These are phyloP conservation scores for Pseudogymnoascus sp. DNA, from an alignment of 2,329 filamentous ascomycete species.

Conservation along the genomic window DNA sequence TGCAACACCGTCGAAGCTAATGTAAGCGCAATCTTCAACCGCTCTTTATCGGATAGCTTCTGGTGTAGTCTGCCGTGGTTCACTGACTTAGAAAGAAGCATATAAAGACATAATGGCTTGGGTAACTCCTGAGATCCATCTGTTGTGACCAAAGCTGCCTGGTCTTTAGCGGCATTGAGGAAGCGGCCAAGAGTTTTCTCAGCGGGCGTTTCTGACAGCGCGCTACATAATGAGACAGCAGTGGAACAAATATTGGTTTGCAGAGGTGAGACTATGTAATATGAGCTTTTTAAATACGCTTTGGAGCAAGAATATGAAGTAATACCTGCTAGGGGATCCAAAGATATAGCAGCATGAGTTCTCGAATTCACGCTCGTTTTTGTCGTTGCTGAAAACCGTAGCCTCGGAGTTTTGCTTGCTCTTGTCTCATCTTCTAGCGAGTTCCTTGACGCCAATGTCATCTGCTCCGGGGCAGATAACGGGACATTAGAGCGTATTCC, in stretches of 20 bases:
- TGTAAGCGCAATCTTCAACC: conserved; percentile 17
- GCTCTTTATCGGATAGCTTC: conserved; percentile 12
- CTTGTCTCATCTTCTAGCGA: not conserved
- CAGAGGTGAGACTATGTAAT: not conserved
- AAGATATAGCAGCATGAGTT: not conserved
- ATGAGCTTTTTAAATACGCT: not conserved
- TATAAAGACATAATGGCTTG: not conserved
- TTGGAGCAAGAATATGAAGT: not conserved
- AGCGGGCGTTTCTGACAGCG: not conserved
- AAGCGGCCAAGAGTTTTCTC: not conserved
- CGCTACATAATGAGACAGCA: not conserved
- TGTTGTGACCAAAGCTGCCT: not conserved
- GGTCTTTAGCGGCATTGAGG: not conserved
- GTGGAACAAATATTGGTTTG: not conserved
- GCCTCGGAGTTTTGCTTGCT: not conserved
- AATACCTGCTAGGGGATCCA: not conserved
- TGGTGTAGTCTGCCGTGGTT: not conserved
- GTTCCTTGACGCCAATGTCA: too few species aligned
- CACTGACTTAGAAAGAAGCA: not conserved
- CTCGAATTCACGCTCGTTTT: not conserved
- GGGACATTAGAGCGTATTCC: too few species aligned
- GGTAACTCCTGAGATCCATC: not conserved
- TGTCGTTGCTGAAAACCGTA: not conserved
- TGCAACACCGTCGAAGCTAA: conserved; percentile 21
- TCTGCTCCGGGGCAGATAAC: too few species aligned